A percentile compares a stretch with the other conserved stretches of the same genome.
Conservation (phyloP, 805 yeast genomes). For the Pichia scutulata region DNA sequence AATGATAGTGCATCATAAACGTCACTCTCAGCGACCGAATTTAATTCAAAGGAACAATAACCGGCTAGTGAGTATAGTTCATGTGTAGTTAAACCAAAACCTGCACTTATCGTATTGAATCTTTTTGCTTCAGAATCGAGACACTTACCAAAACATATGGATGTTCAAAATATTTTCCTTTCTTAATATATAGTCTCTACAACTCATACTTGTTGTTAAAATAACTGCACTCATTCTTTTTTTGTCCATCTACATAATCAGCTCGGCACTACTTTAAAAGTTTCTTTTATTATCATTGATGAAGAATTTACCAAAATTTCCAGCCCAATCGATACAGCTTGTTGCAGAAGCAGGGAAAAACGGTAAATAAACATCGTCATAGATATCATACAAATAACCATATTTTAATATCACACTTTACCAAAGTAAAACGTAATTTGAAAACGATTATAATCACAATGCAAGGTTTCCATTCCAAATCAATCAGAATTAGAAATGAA, state of each 20-base stretch:
- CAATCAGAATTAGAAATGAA: constrained; percentile 26
- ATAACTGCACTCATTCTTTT: constrained; percentile 47
- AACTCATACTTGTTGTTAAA: constrained; percentile 45
- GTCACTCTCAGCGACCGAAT: constrained; percentile 57
- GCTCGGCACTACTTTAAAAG: constrained; percentile 29
- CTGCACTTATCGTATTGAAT: constrained; percentile 47
- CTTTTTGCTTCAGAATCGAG: constrained; percentile 42
- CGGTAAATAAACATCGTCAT: constrained; percentile 30
- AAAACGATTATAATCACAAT: constrained; percentile 47
- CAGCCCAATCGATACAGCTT: constrained; percentile 49
- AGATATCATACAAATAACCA: constrained; percentile 32
- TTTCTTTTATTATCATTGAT: constrained; percentile 29
- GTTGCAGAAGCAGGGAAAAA: constrained; percentile 49
- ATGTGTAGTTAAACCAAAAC: constrained; percentile 39
- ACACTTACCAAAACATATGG: constrained; percentile 12
- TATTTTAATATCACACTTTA: constrained; percentile 40
- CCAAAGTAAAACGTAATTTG: constrained; percentile 45
- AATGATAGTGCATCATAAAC: constrained; percentile 63
- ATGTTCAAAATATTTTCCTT: constrained; percentile 15
- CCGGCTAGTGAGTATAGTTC: constrained; percentile 50
- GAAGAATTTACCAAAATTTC: constrained; percentile 53
- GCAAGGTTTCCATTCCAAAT: constrained; percentile 42
- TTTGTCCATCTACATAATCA: constrained; percentile 40
- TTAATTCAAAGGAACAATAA: constrained; percentile 70
- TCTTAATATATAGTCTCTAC: constrained; percentile 32